phyloP scores from a whole-genome alignment of 306 rosid species.

The Cucurbita moschata region DNA sequence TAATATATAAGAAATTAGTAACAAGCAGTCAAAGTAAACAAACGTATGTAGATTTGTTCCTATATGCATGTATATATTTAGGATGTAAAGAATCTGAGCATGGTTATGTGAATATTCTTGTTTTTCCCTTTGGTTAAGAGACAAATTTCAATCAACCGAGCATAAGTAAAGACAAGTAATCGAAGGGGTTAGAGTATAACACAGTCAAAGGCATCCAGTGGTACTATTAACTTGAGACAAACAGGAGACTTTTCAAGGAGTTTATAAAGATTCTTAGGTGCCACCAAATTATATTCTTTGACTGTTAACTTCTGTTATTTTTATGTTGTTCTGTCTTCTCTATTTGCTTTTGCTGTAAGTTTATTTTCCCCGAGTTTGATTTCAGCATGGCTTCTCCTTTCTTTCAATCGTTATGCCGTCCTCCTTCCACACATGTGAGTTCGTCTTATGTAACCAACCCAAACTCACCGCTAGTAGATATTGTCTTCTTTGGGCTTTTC shows the following conservation, averaged over 20 bases:
- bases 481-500: too few relatives aligned
- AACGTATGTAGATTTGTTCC: not conserved
- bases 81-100: not conserved
- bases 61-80: not conserved
- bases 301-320: not conserved
- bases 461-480: too few relatives aligned
- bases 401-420: not conserved
- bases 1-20: not conserved
- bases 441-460: not conserved
- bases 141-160: not conserved
- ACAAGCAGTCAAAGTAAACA: not conserved
- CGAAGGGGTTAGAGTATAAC: not conserved
- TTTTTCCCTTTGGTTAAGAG: not conserved
- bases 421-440: not conserved
- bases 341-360: not conserved
- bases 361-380: not conserved
- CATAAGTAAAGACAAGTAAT: not conserved
- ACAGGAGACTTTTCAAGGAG: not conserved
- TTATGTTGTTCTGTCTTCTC: not conserved
- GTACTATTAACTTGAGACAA: not conserved
- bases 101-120: not conserved
- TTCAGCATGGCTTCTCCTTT: not conserved
- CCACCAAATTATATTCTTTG: not conserved
- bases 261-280: not conserved
- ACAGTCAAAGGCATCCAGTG: not conserved